Conservation (phyloP, 805 yeast genomes). For the Hanseniaspora jakobsenii region DNA sequence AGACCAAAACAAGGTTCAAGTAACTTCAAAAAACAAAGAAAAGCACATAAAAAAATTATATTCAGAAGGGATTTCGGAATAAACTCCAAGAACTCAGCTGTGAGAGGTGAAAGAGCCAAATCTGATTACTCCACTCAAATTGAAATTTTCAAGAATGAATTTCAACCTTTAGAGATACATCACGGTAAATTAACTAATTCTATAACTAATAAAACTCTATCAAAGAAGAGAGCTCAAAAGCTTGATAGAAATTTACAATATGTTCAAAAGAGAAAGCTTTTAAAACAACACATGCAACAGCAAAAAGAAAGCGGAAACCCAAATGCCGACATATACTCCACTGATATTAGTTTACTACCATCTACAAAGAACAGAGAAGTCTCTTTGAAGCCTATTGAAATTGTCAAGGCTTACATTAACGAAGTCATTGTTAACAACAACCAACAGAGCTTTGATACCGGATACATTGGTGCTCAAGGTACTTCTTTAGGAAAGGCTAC, state of each 20-base stretch:
- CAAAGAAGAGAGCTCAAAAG: conserved; percentile 69
- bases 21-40: conserved; percentile 39
- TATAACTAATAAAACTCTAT: conserved; percentile 47
- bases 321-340: conserved; percentile 33
- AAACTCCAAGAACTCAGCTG: conserved; percentile 31
- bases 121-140: conserved; percentile 30
- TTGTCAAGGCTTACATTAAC: conserved; percentile 20
- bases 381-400: conserved; percentile 17
- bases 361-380: conserved; percentile 11
- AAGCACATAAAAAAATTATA: conserved; percentile 45
- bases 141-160: conserved; percentile 31
- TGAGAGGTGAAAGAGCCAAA: conserved; percentile 20
- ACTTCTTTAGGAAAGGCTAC: conserved; percentile 74
- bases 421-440: conserved; percentile 7
- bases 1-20: conserved; percentile 55
- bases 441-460: conserved; percentile 32
- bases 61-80: conserved; percentile 36
- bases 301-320: conserved; percentile 29
- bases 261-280: conserved; percentile 44
- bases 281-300: conserved; percentile 30
- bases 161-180: conserved; percentile 17
- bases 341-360: conserved; percentile 35
- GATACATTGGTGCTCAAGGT: conserved; percentile 46
- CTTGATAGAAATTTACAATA: conserved; percentile 69
- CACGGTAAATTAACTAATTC: conserved; percentile 19